Conservation (phyloP, 345 rosid species). For the Aquilaria sinensis region DNA sequence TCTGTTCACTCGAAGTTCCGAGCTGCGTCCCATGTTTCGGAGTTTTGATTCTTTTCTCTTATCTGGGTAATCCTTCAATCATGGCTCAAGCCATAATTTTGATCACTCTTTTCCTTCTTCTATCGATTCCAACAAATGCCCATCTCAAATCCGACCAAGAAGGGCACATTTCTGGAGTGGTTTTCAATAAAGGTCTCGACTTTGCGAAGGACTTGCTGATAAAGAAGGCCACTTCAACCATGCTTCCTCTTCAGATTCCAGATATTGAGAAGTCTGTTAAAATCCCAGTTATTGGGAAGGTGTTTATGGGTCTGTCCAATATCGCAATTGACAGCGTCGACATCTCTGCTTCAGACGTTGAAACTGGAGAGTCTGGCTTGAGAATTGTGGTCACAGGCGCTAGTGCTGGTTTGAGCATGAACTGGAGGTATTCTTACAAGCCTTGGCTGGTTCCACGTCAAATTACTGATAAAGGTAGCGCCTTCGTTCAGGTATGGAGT, state of each 20-base stretch:
- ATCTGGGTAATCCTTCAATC: constrained; percentile 18
- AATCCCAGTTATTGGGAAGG: constrained; percentile 62
- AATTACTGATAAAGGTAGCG: constrained; percentile 58
- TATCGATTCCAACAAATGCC: constrained; percentile 29
- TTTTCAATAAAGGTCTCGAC: constrained; percentile 53
- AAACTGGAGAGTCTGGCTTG: constrained; percentile 45
- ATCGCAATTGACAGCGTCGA: constrained; percentile 37
- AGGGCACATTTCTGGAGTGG: constrained; percentile 42
- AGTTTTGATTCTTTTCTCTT: neutral
- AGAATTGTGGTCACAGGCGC: constrained; percentile 48
- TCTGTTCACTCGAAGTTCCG: neutral
- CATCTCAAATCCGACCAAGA: constrained; percentile 30
- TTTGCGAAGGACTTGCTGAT: constrained; percentile 54
- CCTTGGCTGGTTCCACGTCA: constrained; percentile 41
- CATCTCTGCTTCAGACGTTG: constrained; percentile 38
- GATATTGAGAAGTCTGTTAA: constrained; percentile 44
- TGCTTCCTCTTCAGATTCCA: constrained; percentile 53
- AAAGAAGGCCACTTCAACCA: constrained; percentile 42
- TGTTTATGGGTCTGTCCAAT: constrained; percentile 39
- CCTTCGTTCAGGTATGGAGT: constrained; percentile 46
- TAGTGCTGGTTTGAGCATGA: constrained; percentile 59
- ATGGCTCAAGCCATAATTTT: constrained; percentile 15
- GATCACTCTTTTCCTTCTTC: constrained; percentile 17
- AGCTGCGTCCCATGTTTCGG: neutral
- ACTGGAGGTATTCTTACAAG: constrained; percentile 61